Evolutionary conservation across 306 rosid genomes (phyloP).

Genomic region (Erythrophleum fordii): DNA sequence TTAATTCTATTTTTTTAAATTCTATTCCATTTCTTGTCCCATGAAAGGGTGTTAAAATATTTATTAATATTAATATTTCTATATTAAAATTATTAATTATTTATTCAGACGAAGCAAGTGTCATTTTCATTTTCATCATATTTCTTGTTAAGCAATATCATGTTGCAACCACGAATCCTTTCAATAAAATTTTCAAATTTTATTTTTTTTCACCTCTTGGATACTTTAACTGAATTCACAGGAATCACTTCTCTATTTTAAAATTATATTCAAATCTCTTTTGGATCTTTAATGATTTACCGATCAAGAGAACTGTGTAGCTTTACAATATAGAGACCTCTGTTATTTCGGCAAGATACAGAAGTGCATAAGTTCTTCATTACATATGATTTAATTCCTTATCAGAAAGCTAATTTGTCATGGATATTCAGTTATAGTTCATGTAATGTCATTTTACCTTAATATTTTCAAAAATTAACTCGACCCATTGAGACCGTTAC

Average conservation of each 20-base stretch:
- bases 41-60: not conserved
- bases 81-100: not conserved
- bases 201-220: not conserved
- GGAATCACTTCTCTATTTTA: too few species aligned
- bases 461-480: not conserved
- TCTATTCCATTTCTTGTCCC: too few species aligned
- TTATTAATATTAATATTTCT: not conserved
- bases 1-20: too few species aligned
- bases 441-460: too few species aligned
- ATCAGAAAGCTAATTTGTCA: not conserved
- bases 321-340: not conserved
- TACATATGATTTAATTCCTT: too few species aligned
- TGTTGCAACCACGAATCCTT: not conserved
- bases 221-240: not conserved
- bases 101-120: not conserved
- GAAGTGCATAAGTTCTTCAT: too few species aligned
- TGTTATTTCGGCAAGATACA: too few species aligned
- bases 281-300: too few species aligned
- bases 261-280: too few species aligned
- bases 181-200: not conserved
- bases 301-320: too few species aligned
- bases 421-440: not conserved
- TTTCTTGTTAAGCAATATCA: not conserved
- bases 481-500: not conserved
- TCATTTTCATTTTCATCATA: conserved; percentile 1